Evolutionary conservation across 2,329 filamentous ascomycete genomes (phyloP).

Genomic region (Fusarium nodosum): DNA sequence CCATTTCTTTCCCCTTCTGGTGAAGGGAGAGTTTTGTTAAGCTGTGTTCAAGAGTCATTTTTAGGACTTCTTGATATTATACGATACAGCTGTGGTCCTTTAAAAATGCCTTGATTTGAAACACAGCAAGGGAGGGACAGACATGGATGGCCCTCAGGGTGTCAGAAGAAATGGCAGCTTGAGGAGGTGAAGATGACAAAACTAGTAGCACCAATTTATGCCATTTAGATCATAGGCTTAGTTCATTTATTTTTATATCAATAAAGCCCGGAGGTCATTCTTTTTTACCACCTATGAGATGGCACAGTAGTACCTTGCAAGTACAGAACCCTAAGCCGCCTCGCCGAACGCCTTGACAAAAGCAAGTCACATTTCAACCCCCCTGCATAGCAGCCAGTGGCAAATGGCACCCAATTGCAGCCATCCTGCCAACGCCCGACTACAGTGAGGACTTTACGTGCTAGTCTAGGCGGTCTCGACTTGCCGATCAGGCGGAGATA

Average conservation of each 20-base stretch:
- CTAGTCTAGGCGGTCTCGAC: neutral
- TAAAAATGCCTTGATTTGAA: too few species aligned
- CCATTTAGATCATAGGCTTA: too few species aligned
- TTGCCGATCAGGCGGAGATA: constrained; percentile 14
- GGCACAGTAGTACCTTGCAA: neutral
- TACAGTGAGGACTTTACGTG: neutral
- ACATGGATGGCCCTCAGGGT: too few species aligned
- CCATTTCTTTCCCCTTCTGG: constrained; percentile 20
- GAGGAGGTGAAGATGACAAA: too few species aligned
- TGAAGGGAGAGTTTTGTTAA: constrained; percentile 20
- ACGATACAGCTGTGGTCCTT: neutral
- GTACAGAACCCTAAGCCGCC: neutral
- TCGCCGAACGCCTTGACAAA: neutral
- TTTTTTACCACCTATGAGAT: too few species aligned
- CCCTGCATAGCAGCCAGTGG: constrained; percentile 9
- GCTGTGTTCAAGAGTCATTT: constrained; percentile 23
- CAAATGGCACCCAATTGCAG: constrained; percentile 14
- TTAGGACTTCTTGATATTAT: neutral
- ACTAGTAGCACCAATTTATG: too few species aligned
- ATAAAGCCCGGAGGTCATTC: too few species aligned
- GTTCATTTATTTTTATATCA: too few species aligned
- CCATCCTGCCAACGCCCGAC: constrained; percentile 15
- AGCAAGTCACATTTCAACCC: neutral
- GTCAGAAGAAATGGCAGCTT: too few species aligned
- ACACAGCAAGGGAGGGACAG: too few species aligned